Evolutionary conservation across 352 stramenopile species (phyloP), one percentile per base, ranked within the genome.

Genomic region (Pythium vanterpoolii): DNA sequence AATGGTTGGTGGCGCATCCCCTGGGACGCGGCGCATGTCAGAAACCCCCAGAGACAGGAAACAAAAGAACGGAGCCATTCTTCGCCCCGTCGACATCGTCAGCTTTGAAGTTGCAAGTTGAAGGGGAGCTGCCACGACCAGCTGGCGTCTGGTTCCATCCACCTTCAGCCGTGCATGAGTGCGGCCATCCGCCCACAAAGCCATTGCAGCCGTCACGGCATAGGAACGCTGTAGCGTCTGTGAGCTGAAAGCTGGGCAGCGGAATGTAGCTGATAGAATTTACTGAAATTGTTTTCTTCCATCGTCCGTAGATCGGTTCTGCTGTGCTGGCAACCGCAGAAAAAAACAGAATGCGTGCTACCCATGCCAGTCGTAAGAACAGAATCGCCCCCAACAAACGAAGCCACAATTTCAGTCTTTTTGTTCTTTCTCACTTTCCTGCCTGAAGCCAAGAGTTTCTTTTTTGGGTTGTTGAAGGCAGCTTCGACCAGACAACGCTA

Each of bases 1-100:
- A 57, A 49, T 49, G 34, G 16, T 54, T 53, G 54, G 7, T 21
- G 54, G 33, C 30, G 30, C 31, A 7, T 27, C 27, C 8, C 49
- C 43, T 59, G 57, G 28, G 57, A 64, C 44, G 57, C 44, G 57
- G 40, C 57, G 31, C 14, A 49, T 24, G 43, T 59, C 28, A 48
- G 56, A 66, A 66, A 66, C 43, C 43, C 27, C 52, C 45, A 62
- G 52, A 60, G 45, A 67, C 52, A 61, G 50, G 60, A 60, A 21
- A 16, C 14, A 19, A 47, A 47, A 49, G 26, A 53, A 59, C 56
- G 27, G 39, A 44, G 52, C 28, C 40, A 49, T 52, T 60, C 53
- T 60, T 52, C 53, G 24, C 39, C 50, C 34, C 56, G 56, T 64
- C 47, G 47, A 64, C 47, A 49, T 56, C n/a, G 19, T 47, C 18